phyloP scores from a whole-genome alignment of 441 rosid genomes.

The Sinapis alba region DNA sequence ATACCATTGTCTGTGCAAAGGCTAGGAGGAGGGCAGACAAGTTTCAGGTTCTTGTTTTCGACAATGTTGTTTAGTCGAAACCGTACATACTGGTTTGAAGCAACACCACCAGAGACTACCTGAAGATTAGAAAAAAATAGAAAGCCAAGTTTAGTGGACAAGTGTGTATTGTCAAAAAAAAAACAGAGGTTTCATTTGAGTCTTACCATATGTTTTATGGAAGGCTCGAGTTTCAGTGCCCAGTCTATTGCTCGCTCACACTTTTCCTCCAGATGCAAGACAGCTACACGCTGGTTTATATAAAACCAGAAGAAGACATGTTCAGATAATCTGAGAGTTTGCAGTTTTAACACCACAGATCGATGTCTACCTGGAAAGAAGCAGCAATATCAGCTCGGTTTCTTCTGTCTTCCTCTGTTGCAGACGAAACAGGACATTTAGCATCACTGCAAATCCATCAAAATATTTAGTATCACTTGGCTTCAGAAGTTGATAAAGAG shows the following conservation, averaged over 20 bases:
- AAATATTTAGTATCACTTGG: too few species aligned
- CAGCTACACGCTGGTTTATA: constrained; percentile 79
- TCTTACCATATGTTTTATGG: constrained; percentile 73
- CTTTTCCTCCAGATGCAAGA: constrained; percentile 90
- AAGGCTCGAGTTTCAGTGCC: constrained; percentile 89
- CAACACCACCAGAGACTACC: constrained; percentile 98
- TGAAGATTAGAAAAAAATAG: constrained; percentile 34
- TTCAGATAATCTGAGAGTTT: background rate
- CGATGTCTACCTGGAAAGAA: constrained; percentile 77
- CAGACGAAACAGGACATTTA: constrained; percentile 65
- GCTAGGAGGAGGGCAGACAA: constrained; percentile 82
- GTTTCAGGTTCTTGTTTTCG: constrained; percentile 66
- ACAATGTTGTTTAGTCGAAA: constrained; percentile 62
- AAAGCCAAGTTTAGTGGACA: constrained; percentile 21
- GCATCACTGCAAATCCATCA: constrained; percentile 57
- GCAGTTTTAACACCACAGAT: background rate
- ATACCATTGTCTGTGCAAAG: constrained; percentile 97
- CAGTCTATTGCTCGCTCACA: constrained; percentile 91
- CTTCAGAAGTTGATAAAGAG: constrained; percentile 8
- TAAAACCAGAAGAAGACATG: background rate
- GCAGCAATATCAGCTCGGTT: constrained; percentile 93
- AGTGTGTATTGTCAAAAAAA: constrained; percentile 3
- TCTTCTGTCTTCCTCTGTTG: constrained; percentile 72
- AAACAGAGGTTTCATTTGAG: constrained; percentile 7
- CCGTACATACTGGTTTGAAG: constrained; percentile 81